Evolutionary conservation across 2,329 filamentous ascomycete genomes (phyloP).

Genomic region (Remersonia thermophila): DNA sequence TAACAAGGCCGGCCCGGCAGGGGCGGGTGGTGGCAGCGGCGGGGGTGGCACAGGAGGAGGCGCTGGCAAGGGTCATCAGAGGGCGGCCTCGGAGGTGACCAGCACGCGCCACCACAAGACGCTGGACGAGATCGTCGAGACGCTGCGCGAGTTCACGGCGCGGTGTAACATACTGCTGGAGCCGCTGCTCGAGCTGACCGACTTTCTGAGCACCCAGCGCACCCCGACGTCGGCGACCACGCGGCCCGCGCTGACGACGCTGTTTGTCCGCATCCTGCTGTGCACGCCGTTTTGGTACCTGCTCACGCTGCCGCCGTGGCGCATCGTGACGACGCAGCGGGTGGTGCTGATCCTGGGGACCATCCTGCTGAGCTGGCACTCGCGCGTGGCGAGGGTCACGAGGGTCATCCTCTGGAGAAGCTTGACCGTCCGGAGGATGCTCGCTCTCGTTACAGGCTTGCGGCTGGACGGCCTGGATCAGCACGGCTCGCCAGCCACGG

Average conservation of each 20-base stretch:
- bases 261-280: conserved; percentile 80
- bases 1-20: conserved; percentile 22
- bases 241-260: conserved; percentile 71
- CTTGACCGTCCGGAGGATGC: conserved; percentile 54
- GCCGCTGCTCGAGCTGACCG: conserved; percentile 75
- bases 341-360: conserved; percentile 81
- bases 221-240: conserved; percentile 88
- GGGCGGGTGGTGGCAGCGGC: conserved; percentile 19
- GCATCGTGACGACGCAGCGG: conserved; percentile 75
- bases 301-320: conserved; percentile 69
- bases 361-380: conserved; percentile 81
- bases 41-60: conserved; percentile 11
- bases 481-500: conserved; percentile 27
- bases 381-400: conserved; percentile 70
- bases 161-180: conserved; percentile 87
- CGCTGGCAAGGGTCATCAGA: conserved; percentile 26
- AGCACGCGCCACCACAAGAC: conserved; percentile 80
- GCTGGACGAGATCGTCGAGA: conserved; percentile 93
- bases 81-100: conserved; percentile 43
- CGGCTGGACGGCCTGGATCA: conserved; percentile 44
- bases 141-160: conserved; percentile 76
- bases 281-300: conserved; percentile 80
- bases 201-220: conserved; percentile 83
- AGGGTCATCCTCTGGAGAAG: conserved; percentile 88
- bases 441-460: conserved; percentile 67